Evolutionary conservation across 768 basidiomycete genomes (phyloP).

Genomic region (Podaxis sp.): DNA sequence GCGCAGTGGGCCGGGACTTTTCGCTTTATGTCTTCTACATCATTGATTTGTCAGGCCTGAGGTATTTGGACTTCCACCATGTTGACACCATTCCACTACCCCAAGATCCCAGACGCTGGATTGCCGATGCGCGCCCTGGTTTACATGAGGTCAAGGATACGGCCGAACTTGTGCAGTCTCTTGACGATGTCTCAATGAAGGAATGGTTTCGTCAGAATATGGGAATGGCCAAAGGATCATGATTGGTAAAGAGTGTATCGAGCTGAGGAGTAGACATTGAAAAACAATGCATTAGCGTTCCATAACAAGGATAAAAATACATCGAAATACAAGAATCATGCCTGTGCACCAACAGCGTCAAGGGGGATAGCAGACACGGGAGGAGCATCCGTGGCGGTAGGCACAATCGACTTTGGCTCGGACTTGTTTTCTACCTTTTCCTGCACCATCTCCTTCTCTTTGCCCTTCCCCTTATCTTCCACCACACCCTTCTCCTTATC

Average conservation of each 20-base stretch:
- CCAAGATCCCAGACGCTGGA: conserved; percentile 10
- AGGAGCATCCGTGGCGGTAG: conserved; percentile 8
- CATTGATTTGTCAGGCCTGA: conserved; percentile 23
- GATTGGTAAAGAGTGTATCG: not conserved
- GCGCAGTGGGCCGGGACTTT: conserved; percentile 23
- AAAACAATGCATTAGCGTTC: not conserved
- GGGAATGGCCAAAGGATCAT: conserved; percentile 13
- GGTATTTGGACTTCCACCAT: conserved; percentile 41
- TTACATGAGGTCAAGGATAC: conserved; percentile 33
- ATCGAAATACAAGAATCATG: conserved; percentile 3
- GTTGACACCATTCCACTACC: conserved; percentile 29
- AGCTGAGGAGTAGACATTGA: not conserved
- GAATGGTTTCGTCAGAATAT: conserved; percentile 13
- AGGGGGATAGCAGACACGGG: conserved; percentile 15
- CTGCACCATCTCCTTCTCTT: conserved; percentile 6
- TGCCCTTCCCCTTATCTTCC: conserved; percentile 15
- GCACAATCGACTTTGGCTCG: not conserved
- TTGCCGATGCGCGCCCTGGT: conserved; percentile 25
- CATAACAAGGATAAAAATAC: not conserved
- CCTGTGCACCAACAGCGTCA: conserved; percentile 27
- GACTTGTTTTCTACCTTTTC: conserved; percentile 6
- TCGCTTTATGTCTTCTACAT: not conserved
- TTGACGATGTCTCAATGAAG: conserved; percentile 11
- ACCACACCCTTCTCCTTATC: conserved; percentile 4
- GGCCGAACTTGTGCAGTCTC: conserved; percentile 23